Evolutionary conservation across 768 basidiomycete genomes (phyloP), one percentile per base, ranked within the genome.

Genomic region (button mushroom (Agaricus bisporus)): DNA sequence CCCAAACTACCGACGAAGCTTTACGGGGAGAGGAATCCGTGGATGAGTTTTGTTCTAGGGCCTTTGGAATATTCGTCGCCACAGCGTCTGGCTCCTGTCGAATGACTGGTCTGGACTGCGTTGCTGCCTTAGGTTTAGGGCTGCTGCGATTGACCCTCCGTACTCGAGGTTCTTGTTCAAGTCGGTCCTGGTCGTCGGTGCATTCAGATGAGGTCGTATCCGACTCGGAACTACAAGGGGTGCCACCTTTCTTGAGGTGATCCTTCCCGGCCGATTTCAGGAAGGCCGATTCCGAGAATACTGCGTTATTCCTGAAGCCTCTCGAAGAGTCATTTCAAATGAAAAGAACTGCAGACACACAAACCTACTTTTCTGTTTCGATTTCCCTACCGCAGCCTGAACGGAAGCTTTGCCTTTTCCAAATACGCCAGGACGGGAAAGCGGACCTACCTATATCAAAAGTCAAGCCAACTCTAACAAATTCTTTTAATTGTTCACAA

Each of bases 361-460:
- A 14, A 43, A 10, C 43, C 32, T 39, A 53, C 73, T 65, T 65
- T 63, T 66, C 53, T 64, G 67, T 48, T 60, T 52, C 58, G 58
- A 28, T 62, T 62, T 43, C 63, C 59, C 55, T 10, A 61, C 52
- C 47, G 63, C 60, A 4, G 73, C 66, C 54, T 72, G 76, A 5
- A 61, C 61, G 0, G 86, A 88, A 14, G 83, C 80, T 60, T 75
- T 85, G 1, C 86, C 86, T 65, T 80, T 85, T 58, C 70, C 76
- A 58, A 86, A 86, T 1, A 86, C 80, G 1, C 86, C 86, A 25
- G 61, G 68, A 6, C 59, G 52, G n/a, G 67, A 57, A 5, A 68
- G 59, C 11, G 74, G 76, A 46, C 79, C 73, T 11, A 79, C 60
- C 78, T 82, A 48, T 1, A 11, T 7, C 15, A 17, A 8, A 37